A percentile compares a stretch with the other conserved stretches of the same genome.
These are phyloP conservation scores for Danielia reshetovae DNA, from an alignment of 805 yeast genomes.

Conservation along the genomic window DNA sequence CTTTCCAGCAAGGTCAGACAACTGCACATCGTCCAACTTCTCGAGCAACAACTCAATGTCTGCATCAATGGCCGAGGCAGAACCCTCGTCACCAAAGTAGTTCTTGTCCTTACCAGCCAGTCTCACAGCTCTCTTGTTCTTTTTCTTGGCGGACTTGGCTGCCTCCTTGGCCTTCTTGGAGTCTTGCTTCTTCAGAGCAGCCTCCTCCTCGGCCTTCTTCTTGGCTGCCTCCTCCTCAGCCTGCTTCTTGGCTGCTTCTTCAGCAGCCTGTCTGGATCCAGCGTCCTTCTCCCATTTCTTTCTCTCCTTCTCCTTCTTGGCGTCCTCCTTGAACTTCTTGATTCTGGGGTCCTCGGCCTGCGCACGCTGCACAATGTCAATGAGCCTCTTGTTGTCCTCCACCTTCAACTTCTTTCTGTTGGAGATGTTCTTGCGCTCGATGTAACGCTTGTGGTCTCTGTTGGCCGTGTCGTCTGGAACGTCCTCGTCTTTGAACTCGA, in stretches of 20 bases:
- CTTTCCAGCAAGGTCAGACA: slow-evolving; percentile 70
- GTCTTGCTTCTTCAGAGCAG: slow-evolving; percentile 54
- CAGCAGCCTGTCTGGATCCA: slow-evolving; percentile 95
- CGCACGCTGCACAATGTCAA: slow-evolving; percentile 84
- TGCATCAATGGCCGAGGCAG: slow-evolving; percentile 64
- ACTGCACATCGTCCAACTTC: slow-evolving; percentile 71
- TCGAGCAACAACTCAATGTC: slow-evolving; percentile 81
- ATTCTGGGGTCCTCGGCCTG: slow-evolving; percentile 92
- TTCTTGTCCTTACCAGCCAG: slow-evolving; percentile 74
- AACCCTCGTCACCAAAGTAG: slow-evolving; percentile 77
- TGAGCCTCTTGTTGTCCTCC: slow-evolving; percentile 89
- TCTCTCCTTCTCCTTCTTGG: slow-evolving; percentile 90
- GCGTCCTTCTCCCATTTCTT: slow-evolving; percentile 98
- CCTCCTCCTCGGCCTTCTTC: slow-evolving; percentile 71
- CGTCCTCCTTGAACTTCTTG: slow-evolving; percentile 86
- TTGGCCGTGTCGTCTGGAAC: slow-evolving; percentile 98
- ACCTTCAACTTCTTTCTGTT: slow-evolving; percentile 97
- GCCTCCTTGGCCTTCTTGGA: slow-evolving; percentile 86
- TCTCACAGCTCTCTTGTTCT: slow-evolving; percentile 89
- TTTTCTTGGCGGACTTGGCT: slow-evolving; percentile 97
- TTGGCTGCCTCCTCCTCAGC: slow-evolving; percentile 85
- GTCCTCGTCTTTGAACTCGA: slow-evolving; percentile 97
- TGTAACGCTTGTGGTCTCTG: slow-evolving; percentile 98
- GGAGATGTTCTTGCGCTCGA: slow-evolving; percentile 95
- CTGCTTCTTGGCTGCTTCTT: slow-evolving; percentile 77